phyloP scores from a whole-genome alignment of 768 basidiomycete genomes.

The Tricholoma sp. region DNA sequence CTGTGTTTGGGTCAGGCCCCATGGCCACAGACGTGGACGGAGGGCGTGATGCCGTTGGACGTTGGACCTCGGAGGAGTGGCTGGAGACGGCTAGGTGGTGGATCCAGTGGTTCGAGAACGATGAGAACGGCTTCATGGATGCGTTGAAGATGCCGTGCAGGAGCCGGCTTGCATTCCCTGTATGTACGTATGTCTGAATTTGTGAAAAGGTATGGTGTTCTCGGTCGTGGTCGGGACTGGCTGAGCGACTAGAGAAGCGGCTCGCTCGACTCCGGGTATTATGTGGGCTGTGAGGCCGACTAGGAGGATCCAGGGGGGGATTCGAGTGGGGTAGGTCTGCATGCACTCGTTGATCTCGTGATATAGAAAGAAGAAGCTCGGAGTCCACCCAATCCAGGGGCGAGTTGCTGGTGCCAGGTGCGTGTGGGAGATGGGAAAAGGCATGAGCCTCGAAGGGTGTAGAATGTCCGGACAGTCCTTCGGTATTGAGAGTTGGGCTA shows the following conservation, averaged over 20 bases:
- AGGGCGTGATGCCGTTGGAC: conserved; percentile 2
- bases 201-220: conserved; percentile 9
- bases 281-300: conserved; percentile 19
- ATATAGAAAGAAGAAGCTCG: conserved; percentile 69
- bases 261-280: conserved; percentile 23
- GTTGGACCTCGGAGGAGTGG: conserved; percentile 6
- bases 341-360: conserved; percentile 27
- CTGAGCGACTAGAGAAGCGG: conserved; percentile 36
- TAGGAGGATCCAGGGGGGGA: conserved; percentile 20
- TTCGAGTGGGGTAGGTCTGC: conserved; percentile 9
- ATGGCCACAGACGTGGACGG: conserved; percentile 9
- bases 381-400: conserved; percentile 81
- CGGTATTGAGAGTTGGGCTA: conserved; percentile 26
- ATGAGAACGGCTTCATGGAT: conserved; percentile 59
- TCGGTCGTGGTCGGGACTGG: conserved; percentile 51
- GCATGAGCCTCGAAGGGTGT: conserved; percentile 36
- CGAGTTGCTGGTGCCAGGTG: conserved; percentile 37
- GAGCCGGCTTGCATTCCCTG: conserved; percentile 45
- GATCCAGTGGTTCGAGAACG: conserved; percentile 40
- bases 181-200: conserved; percentile 45
- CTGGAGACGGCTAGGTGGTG: conserved; percentile 23
- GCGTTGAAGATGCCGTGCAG: conserved; percentile 48
- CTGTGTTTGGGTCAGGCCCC: conserved; percentile 12
- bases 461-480: conserved; percentile 28
- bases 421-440: conserved; percentile 40